These are phyloP conservation scores for Podaxis sp. DNA, from an alignment of 768 basidiomycete genomes.

Conservation along the genomic window DNA sequence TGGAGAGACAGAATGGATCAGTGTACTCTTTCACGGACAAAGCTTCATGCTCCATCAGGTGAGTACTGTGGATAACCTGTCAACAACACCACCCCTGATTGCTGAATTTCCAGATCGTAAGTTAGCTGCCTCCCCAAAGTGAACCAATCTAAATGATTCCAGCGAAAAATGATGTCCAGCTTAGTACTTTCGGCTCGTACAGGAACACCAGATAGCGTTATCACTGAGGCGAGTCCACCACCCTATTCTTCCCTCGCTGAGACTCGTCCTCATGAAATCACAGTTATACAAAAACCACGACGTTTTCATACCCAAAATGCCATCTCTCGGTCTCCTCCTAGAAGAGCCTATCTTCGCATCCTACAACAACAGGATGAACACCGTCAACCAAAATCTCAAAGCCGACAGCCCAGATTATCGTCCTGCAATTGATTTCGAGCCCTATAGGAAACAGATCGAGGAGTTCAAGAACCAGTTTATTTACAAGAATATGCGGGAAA, in stretches of 20 bases:
- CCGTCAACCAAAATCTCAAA: constrained; percentile 47
- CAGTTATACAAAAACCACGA: constrained; percentile 75
- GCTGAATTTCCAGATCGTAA: constrained; percentile 41
- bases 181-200: constrained; percentile 80
- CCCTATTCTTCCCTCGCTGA: background rate
- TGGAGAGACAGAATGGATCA: constrained; percentile 92
- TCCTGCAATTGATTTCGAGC: constrained; percentile 68
- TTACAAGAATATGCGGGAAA: constrained; percentile 79
- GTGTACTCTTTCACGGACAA: constrained; percentile 91
- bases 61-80: constrained; percentile 19
- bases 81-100: background rate
- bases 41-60: constrained; percentile 99
- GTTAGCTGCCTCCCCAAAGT: constrained; percentile 17
- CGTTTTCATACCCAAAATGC: constrained; percentile 93
- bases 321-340: constrained; percentile 87
- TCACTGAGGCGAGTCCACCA: constrained; percentile 54
- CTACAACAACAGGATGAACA: constrained; percentile 60
- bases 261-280: background rate
- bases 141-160: constrained; percentile 15
- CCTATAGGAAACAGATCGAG: constrained; percentile 62
- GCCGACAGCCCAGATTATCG: constrained; percentile 59
- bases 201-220: constrained; percentile 64
- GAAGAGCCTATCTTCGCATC: constrained; percentile 81
- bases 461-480: constrained; percentile 84
- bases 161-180: constrained; percentile 97